These are phyloP conservation scores for Globisporangium iwayamae DNA, from an alignment of 352 stramenopile species.

Conservation along the genomic window DNA sequence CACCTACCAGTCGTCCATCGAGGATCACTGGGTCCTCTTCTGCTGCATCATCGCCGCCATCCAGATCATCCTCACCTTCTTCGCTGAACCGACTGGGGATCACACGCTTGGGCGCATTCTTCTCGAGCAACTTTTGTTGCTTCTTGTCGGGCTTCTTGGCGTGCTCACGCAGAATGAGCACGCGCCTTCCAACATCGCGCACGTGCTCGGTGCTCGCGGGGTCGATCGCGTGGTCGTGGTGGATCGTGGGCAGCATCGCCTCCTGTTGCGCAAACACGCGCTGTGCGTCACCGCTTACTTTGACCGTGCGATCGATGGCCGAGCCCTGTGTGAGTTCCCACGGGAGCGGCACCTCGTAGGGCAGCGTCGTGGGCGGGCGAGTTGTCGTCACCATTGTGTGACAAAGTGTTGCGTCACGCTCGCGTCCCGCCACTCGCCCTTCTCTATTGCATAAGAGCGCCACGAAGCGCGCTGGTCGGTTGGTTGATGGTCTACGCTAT, in stretches of 20 bases:
- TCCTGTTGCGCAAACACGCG: constrained; percentile 52
- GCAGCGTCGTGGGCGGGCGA: constrained; percentile 9
- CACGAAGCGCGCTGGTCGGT: not conserved
- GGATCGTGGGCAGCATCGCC: constrained; percentile 46
- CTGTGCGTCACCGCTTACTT: constrained; percentile 52
- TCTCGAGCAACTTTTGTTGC: constrained; percentile 20
- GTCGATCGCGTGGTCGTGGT: constrained; percentile 43
- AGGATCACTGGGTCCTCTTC: constrained; percentile 23
- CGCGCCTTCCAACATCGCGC: constrained; percentile 53
- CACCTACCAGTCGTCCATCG: constrained; percentile 54
- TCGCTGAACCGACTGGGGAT: constrained; percentile 53
- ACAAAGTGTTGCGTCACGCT: not conserved
- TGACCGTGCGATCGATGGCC: constrained; percentile 42
- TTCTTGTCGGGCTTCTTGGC: constrained; percentile 31
- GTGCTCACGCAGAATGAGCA: constrained; percentile 51
- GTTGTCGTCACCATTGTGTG: not conserved
- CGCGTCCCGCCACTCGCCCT: not conserved
- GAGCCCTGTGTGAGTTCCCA: constrained; percentile 55
- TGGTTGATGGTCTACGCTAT: not conserved
- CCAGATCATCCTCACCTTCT: constrained; percentile 22
- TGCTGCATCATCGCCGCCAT: constrained; percentile 13
- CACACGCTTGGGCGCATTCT: constrained; percentile 36
- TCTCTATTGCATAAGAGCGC: not conserved
- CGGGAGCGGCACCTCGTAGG: constrained; percentile 43
- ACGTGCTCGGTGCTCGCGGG: constrained; percentile 39